Conservation (phyloP, 805 yeast species). For the Nakazawaea holstii region DNA sequence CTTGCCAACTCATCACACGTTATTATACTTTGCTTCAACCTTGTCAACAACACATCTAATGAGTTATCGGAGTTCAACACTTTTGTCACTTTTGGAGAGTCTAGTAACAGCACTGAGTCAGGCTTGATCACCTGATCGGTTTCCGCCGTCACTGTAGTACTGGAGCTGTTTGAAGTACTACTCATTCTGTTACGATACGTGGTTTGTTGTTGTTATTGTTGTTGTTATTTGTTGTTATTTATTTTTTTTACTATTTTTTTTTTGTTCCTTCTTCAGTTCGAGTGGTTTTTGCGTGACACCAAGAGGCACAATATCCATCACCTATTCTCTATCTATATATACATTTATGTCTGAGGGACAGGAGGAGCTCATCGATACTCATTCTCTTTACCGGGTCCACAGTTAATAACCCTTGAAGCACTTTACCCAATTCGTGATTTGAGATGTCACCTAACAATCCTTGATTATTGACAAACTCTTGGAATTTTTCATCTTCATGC, state of each 20-base stretch:
- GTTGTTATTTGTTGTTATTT: too few relatives aligned
- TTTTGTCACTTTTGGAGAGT: slow-evolving; percentile 43
- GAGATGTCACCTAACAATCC: neutral
- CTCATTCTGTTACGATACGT: too few relatives aligned
- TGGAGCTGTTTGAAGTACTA: too few relatives aligned
- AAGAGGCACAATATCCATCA: neutral
- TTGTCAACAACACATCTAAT: slow-evolving; percentile 61
- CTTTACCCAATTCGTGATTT: neutral
- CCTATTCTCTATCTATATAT: too few relatives aligned
- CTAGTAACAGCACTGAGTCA: slow-evolving; percentile 32
- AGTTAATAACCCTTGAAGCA: neutral
- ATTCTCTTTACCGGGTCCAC: neutral
- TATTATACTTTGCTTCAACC: slow-evolving; percentile 73
- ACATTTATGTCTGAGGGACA: too few relatives aligned
- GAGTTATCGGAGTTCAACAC: slow-evolving; percentile 70
- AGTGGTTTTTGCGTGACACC: neutral
- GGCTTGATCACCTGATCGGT: slow-evolving; percentile 1
- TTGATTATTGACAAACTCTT: slow-evolving; percentile 4
- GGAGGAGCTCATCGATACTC: neutral
- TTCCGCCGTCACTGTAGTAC: neutral
- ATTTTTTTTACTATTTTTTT: too few relatives aligned
- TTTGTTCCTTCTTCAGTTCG: too few relatives aligned
- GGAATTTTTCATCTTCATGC: slow-evolving; percentile 13
- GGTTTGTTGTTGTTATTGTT: too few relatives aligned
- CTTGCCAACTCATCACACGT: slow-evolving; percentile 83